phyloP scores from a whole-genome alignment of 2,329 filamentous ascomycete genomes.

The Epichloe bromicola region DNA sequence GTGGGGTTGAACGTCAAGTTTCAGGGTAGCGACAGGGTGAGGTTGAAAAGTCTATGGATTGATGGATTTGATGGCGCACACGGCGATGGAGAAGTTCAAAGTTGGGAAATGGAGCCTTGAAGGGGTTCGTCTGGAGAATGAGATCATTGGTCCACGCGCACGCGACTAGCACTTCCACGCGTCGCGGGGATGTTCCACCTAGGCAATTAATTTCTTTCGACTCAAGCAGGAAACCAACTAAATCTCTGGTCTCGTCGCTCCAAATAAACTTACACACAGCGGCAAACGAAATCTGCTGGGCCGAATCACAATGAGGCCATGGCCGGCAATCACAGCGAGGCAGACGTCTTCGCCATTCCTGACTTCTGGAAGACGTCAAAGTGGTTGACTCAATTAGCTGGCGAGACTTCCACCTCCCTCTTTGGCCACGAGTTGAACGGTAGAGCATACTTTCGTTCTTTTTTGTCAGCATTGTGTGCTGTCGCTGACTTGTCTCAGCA shows the following conservation, averaged over 20 bases:
- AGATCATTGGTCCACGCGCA: not conserved
- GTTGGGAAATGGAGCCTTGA: not conserved
- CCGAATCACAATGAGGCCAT: slow-evolving; percentile 14
- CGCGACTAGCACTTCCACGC: too few species aligned
- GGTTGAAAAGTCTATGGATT: not conserved
- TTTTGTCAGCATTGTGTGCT: not conserved
- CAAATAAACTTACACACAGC: too few species aligned
- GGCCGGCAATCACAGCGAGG: slow-evolving; percentile 27
- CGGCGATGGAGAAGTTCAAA: not conserved
- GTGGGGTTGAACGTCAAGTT: not conserved
- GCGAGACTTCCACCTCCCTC: slow-evolving; percentile 19
- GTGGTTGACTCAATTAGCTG: slow-evolving; percentile 25
- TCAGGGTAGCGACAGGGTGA: not conserved
- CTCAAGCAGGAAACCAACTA: too few species aligned
- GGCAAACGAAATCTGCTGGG: not conserved
- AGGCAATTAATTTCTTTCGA: too few species aligned
- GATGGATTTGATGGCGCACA: too few species aligned
- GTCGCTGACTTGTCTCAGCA: not conserved
- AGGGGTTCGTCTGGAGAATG: not conserved
- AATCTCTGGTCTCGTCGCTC: too few species aligned
- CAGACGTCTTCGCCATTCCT: slow-evolving; percentile 50
- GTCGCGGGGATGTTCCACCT: too few species aligned
- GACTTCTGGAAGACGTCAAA: slow-evolving; percentile 45
- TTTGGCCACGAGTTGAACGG: slow-evolving; percentile 29
- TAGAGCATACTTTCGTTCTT: slow-evolving; percentile 7